phyloP scores from a whole-genome alignment of 2,329 filamentous ascomycete genomes.

The Ceratocystis albifundus region DNA sequence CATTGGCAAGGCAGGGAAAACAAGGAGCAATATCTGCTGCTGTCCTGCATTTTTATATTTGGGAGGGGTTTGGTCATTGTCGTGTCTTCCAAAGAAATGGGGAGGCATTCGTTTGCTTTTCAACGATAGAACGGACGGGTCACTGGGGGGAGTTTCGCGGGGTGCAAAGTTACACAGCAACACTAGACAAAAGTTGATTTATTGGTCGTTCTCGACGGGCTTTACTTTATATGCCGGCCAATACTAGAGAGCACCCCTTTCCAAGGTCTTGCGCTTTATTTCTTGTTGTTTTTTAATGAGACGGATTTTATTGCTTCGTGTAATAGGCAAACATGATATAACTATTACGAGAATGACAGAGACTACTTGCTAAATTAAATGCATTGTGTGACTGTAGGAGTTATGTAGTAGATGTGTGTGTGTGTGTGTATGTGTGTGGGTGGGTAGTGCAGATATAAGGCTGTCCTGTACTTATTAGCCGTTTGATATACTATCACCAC shows the following conservation, averaged over 20 bases:
- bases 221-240: not conserved
- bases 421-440: too few relatives aligned
- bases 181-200: constrained; percentile 58
- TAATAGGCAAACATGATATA: not conserved
- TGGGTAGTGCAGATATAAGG: too few relatives aligned
- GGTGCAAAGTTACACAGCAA: constrained; percentile 25
- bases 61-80: constrained; percentile 23
- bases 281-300: constrained; percentile 16
- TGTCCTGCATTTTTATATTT: constrained; percentile 20
- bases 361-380: not conserved
- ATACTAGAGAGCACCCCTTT: constrained; percentile 19
- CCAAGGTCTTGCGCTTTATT: constrained; percentile 18
- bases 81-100: constrained; percentile 29
- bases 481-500: too few relatives aligned
- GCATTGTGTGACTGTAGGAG: not conserved
- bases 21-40: constrained; percentile 10
- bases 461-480: too few relatives aligned
- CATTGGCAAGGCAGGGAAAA: constrained; percentile 21
- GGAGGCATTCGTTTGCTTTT: constrained; percentile 32
- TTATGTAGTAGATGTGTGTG: not conserved
- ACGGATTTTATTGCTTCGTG: constrained; percentile 12
- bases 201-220: constrained; percentile 39
- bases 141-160: constrained; percentile 28
- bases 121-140: constrained; percentile 32
- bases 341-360: not conserved